Base-by-base conservation (phyloP, 768 basidiomycete species). In the Gautieria morchelliformis region DNA sequence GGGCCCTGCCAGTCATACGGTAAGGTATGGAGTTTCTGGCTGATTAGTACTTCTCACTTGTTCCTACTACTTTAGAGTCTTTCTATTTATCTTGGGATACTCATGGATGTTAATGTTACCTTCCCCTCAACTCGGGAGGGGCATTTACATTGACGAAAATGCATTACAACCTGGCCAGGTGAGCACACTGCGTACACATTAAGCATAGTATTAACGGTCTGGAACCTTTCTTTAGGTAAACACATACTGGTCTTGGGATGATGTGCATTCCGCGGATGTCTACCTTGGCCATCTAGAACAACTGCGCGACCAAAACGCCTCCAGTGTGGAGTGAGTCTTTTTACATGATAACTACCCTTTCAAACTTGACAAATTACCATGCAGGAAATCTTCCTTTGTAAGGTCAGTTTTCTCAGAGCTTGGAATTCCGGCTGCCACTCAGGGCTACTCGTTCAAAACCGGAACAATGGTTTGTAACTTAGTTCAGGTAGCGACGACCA, bases 81-180 rank as follows among this genome's bases (percentile, higher is more conserved):
- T 72, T 5, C 70, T 96, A 24, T 77, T 91, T 53, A 53, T 75
- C 24, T 71, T 73, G 5, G 93, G 93, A 12, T 83, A 90, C 68
- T 50, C 80, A n/a, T 98, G 93, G 92, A 79, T 96, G 70, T 61
- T 85, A n/a, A 71, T 80, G 5, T 75, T 96, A 53, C 94, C 94
- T 4, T 75, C 78, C 14, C 74, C 82, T 5, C 71, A 71, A 1
- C 74, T 94, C 5, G 84, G 82, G 17, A 77, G 82, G 61, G 68
- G 72, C 9, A 89, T 84, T 9, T 95, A 92, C 67, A 87, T 95
- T 51, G 93, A 95, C 68, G 96, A 99, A 72, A 96, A 98, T 68
- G 95, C 96, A 1, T 71, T 99, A 19, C 91, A 94, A 65, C 94
- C 96, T 10, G 85, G 81, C 5, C 93, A 95, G 75, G 94, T 94